A percentile compares a stretch with the other conserved stretches of the same genome.
Conservation (phyloP, 768 basidiomycete species). For the Fomitopsis serialis region DNA sequence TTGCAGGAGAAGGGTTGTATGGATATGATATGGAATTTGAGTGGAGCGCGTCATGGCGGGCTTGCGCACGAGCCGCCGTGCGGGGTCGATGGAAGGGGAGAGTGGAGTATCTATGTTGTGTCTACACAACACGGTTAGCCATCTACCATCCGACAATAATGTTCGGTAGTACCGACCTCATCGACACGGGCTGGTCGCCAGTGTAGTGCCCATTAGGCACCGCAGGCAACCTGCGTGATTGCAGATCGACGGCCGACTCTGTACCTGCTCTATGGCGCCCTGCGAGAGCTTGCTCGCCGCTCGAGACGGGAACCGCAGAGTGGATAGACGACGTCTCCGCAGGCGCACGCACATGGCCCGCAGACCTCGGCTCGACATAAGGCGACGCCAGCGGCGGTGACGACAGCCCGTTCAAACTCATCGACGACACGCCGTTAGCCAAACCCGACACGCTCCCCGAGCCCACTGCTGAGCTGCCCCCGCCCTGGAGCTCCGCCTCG, state of each 20-base stretch:
- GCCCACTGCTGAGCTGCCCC: slow-evolving; percentile 3
- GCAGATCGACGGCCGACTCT: slow-evolving; percentile 11
- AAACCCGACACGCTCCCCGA: not conserved
- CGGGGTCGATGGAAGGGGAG: slow-evolving; percentile 9
- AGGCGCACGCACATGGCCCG: slow-evolving; percentile 11
- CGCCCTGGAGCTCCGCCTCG: slow-evolving; percentile 29
- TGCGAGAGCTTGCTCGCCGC: slow-evolving; percentile 2
- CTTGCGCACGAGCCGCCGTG: slow-evolving; percentile 30
- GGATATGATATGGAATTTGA: slow-evolving; percentile 35
- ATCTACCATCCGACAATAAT: not conserved
- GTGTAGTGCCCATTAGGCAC: slow-evolving; percentile 24
- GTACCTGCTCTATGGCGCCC: slow-evolving; percentile 13
- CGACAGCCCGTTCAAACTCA: slow-evolving; percentile 7
- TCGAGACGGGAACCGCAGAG: slow-evolving; percentile 1
- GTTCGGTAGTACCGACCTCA: slow-evolving; percentile 30
- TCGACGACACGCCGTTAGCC: slow-evolving; percentile 7
- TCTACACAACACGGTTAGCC: not conserved
- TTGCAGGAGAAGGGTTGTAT: slow-evolving; percentile 37
- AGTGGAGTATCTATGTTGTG: slow-evolving; percentile 9
- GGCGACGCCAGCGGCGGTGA: not conserved
- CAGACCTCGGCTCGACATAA: slow-evolving; percentile 5
- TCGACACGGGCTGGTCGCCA: slow-evolving; percentile 38
- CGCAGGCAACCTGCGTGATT: slow-evolving; percentile 18
- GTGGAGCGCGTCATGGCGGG: slow-evolving; percentile 36
- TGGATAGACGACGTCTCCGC: slow-evolving; percentile 11